Conservation (phyloP, 2,329 filamentous ascomycete species). For the Aspergillus chevalieri region DNA sequence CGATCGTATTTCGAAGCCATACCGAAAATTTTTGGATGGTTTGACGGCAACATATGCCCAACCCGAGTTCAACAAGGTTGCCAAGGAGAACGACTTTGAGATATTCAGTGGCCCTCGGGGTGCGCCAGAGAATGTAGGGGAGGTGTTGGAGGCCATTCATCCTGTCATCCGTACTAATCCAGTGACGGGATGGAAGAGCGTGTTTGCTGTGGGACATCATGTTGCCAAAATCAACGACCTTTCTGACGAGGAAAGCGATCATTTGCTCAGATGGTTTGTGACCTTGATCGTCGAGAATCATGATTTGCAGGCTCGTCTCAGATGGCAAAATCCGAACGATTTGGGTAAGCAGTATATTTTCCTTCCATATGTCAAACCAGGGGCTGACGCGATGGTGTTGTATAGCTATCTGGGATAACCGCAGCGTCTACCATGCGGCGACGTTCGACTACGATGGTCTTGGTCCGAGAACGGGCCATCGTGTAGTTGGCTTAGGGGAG, state of each 20-base stretch:
- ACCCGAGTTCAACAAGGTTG: constrained; percentile 24
- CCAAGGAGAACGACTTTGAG: constrained; percentile 24
- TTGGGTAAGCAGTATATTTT: constrained; percentile 19
- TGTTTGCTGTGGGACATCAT: constrained; percentile 31
- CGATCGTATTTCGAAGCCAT: constrained; percentile 36
- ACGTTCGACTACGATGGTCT: constrained; percentile 47
- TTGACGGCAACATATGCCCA: constrained; percentile 34
- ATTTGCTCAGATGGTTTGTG: constrained; percentile 31
- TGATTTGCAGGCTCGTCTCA: constrained; percentile 36
- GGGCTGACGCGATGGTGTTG: neutral
- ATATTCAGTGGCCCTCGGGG: constrained; percentile 35
- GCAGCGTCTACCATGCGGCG: constrained; percentile 51
- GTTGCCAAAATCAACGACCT: constrained; percentile 29
- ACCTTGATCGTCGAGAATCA: constrained; percentile 36
- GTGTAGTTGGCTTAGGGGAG: constrained; percentile 51
- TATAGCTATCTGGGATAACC: constrained; percentile 54
- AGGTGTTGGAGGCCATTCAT: constrained; percentile 44
- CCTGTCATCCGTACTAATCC: constrained; percentile 50
- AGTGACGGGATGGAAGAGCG: constrained; percentile 33
- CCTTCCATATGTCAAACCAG: neutral
- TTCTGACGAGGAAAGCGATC: constrained; percentile 25
- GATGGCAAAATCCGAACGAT: constrained; percentile 40
- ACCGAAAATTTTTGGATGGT: constrained; percentile 33
- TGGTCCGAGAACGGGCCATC: constrained; percentile 45
- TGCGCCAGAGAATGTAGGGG: constrained; percentile 53